Base-by-base conservation (phyloP, 306 rosid genomes). In the Quercus alba region DNA sequence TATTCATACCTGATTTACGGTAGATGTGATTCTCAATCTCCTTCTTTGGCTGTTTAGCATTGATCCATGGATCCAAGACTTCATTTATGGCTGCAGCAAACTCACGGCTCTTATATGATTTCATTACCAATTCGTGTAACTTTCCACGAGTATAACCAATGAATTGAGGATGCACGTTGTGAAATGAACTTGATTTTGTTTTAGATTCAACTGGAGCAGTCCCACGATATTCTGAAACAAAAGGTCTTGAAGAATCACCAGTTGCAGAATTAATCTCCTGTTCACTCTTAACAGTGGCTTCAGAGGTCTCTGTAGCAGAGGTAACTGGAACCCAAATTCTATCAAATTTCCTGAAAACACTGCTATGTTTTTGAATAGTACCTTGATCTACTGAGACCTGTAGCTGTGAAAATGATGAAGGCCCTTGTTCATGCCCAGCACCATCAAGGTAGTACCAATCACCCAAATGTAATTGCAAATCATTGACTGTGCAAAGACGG, bases 401-500 rank as follows among this genome's bases (percentile, higher is more conserved):
- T 74, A 96, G 91, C 85, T 96, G 97, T 44, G 89, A 79, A 88
- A 89, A 90, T 33, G 97, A 88, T 51, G 88, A 90, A 75, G 99
- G 99, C 56, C 99, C 99, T 75, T 81, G 94, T 84, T 90, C 98
- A 72, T 91, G 98, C 73, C 99, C 99, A 85, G 94, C 90, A 81
- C 97, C 99, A 93, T 96, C 98, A 82, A 91, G 90, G 83, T 96
- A 96, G 86, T 85, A 96, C 99, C 99, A 96, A 78, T 91, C 92
- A 82, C 99, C 98, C 79, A 86, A 86, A 84, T 87, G 93, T 83
- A 96, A 84, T 76, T 88, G 94, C 88, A 96, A 82, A 74, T 96
- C 97, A 78, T 78, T 86, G 59, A 83, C 75, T 17, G 97, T 87
- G 83, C 90, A 85, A 82, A 90, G 78, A 72, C 87, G 89, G 75